A percentile compares a stretch with the other conserved stretches of the same genome.
phyloP scores from a whole-genome alignment of 768 basidiomycete genomes.

The Serendipita sp. region DNA sequence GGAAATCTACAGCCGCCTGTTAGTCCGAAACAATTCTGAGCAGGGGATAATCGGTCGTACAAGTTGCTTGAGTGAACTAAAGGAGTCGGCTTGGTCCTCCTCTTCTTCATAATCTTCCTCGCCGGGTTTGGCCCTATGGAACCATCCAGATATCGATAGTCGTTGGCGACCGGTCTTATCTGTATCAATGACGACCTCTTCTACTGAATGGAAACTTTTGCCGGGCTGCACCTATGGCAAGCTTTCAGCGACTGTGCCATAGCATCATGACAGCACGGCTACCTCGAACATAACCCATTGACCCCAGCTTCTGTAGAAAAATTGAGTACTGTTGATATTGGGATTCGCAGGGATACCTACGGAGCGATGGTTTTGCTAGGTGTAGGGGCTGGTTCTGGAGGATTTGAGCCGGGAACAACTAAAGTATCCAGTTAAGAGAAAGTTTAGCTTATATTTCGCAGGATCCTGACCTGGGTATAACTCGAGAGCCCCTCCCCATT shows the following conservation, averaged over 20 bases:
- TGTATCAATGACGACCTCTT: slow-evolving; percentile 78
- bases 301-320: not conserved
- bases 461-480: slow-evolving; percentile 49
- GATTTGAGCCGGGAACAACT: not conserved
- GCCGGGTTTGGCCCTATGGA: slow-evolving; percentile 79
- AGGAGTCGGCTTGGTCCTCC: slow-evolving; percentile 22
- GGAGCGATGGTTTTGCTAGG: slow-evolving; percentile 58
- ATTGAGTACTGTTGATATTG: not conserved
- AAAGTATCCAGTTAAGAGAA: not conserved
- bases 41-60: slow-evolving; percentile 31
- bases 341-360: not conserved
- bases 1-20: slow-evolving; percentile 13
- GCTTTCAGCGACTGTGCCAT: slow-evolving; percentile 19
- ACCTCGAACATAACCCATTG: slow-evolving; percentile 33
- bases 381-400: slow-evolving; percentile 45
- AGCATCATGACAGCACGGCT: not conserved
- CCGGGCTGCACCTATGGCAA: slow-evolving; percentile 74
- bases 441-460: not conserved
- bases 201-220: slow-evolving; percentile 86
- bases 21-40: not conserved
- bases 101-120: slow-evolving; percentile 71
- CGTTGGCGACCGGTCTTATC: slow-evolving; percentile 53
- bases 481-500: slow-evolving; percentile 89
- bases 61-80: slow-evolving; percentile 80
- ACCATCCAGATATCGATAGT: slow-evolving; percentile 91